These are phyloP conservation scores for Umbellularia californica DNA, from an alignment of 164 flowering plant genomes.

Conservation along the genomic window DNA sequence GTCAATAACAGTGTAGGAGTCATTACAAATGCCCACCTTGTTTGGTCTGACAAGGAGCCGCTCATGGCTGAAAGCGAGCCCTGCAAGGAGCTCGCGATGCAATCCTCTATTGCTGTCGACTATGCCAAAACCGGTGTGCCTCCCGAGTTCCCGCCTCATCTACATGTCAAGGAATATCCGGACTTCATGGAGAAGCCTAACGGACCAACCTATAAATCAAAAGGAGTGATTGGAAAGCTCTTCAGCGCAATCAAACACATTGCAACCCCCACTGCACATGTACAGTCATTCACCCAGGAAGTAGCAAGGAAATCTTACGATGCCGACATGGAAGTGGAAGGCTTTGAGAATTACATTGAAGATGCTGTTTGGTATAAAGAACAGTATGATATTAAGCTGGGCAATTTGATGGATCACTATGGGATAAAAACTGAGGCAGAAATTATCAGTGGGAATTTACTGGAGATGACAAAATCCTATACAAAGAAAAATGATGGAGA, in stretches of 20 bases:
- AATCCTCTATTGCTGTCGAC: conserved; percentile 76
- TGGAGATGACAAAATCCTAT: conserved; percentile 51
- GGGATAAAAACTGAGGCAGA: conserved; percentile 80
- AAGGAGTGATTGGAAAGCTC: conserved; percentile 29
- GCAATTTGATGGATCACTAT: conserved; percentile 70
- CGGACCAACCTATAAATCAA: conserved; percentile 58
- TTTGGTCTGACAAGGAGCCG: conserved; percentile 55
- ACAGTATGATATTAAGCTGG: conserved; percentile 61
- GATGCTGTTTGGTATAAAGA: conserved; percentile 67
- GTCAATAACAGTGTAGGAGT: conserved; percentile 80
- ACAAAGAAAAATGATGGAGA: conserved; percentile 53
- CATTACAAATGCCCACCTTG: conserved; percentile 75
- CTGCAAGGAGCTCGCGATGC: conserved; percentile 57
- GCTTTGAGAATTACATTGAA: conserved; percentile 51
- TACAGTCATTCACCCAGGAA: conserved; percentile 45
- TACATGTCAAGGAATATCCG: conserved; percentile 63
- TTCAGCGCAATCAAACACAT: conserved; percentile 60
- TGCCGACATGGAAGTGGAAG: conserved; percentile 68
- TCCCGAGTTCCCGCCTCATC: conserved; percentile 53
- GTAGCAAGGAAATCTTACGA: conserved; percentile 58
- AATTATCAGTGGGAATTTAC: conserved; percentile 55
- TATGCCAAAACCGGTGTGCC: conserved; percentile 86
- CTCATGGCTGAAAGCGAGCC: conserved; percentile 42
- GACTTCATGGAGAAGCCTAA: conserved; percentile 91
- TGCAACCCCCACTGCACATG: conserved; percentile 21